Evolutionary conservation across 768 basidiomycete genomes (phyloP), one percentile per base, ranked within the genome.

Genomic region (Agaricus sinodeliciosus): DNA sequence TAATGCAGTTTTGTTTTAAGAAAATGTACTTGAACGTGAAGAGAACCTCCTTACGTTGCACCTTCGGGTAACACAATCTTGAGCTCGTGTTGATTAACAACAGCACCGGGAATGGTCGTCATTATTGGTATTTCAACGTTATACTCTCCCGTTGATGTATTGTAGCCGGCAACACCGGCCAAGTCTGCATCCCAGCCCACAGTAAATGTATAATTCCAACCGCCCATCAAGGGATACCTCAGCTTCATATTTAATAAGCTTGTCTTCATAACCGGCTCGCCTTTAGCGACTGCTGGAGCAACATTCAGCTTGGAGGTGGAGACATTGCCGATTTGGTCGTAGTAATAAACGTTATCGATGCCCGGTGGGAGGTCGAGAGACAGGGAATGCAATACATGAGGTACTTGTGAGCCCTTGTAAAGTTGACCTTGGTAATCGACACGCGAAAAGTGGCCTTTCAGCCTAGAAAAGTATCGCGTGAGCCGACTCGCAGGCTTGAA

Each of bases 181-280:
- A 93, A 76, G 26, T 86, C 87, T n/a, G 89, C 77, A 60, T 97
- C 94, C 79, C 89, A 99, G 2, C 96, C 96, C 3, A 97, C 75
- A 4, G 91, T 93, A 72, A 94, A 98, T 40, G 75, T 84, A 67
- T 95, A 98, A 63, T 96, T 98, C 96, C 96, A 99, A 40, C 95
- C 93, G 27, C 96, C 96, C 60, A 98, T 67, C 42, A 99, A 62
- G 28, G 96, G 96, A 67, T 94, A 99, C 42, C 96, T 80, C 0
- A 96, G 95, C 37, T 76, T 77, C 45, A 98, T 65, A 61, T 97
- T 94, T 22, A 99, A 74, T 19, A 86, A 57, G 49, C 89, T 89
- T 61, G 76, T 74, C 41, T 79, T 75, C 51, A 72, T 75, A 12
- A 70, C 68, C 52, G 73, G 74, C 54, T 69, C 68, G n/a, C 75